Conservation (phyloP, 1,284 basidiomycete genomes). For the Moesziomyces parantarcticus region DNA sequence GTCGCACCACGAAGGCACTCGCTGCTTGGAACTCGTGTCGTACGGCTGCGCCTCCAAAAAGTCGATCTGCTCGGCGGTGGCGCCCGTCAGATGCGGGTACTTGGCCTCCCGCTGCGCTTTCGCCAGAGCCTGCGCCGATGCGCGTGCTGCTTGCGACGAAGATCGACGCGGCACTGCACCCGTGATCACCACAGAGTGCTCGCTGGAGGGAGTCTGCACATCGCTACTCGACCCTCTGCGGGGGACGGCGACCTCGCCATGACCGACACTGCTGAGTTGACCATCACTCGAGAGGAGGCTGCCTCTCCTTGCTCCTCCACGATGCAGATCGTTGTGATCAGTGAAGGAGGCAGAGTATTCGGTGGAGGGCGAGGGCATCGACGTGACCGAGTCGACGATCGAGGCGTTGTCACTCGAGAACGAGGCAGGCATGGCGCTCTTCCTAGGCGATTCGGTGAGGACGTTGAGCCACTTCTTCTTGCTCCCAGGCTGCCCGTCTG, state of each 20-base stretch:
- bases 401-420: conserved; percentile 27
- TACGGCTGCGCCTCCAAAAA: conserved; percentile 68
- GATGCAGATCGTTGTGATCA: conserved; percentile 9
- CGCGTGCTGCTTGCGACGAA: conserved; percentile 17
- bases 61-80: conserved; percentile 45
- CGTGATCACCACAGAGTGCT: background rate
- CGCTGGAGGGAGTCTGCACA: conserved; percentile 9
- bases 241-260: conserved; percentile 10
- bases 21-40: conserved; percentile 71
- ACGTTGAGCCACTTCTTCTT: conserved; percentile 41
- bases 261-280: conserved; percentile 8
- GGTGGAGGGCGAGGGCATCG: conserved; percentile 11
- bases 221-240: conserved; percentile 10
- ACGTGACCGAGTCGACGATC: conserved; percentile 21
- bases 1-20: conserved; percentile 71
- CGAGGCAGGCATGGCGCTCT: conserved; percentile 4
- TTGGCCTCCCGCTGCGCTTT: conserved; percentile 37
- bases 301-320: conserved; percentile 10
- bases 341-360: conserved; percentile 5
- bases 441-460: conserved; percentile 23
- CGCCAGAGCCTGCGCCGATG: conserved; percentile 19
- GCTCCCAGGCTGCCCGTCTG: conserved; percentile 13
- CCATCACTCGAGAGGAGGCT: conserved; percentile 22
- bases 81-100: conserved; percentile 41
- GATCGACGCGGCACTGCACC: conserved; percentile 21